A percentile compares a stretch with the other conserved stretches of the same genome.
Evolutionary conservation across 306 rosid genomes (phyloP).

Genomic region (Rubus idaeus): DNA sequence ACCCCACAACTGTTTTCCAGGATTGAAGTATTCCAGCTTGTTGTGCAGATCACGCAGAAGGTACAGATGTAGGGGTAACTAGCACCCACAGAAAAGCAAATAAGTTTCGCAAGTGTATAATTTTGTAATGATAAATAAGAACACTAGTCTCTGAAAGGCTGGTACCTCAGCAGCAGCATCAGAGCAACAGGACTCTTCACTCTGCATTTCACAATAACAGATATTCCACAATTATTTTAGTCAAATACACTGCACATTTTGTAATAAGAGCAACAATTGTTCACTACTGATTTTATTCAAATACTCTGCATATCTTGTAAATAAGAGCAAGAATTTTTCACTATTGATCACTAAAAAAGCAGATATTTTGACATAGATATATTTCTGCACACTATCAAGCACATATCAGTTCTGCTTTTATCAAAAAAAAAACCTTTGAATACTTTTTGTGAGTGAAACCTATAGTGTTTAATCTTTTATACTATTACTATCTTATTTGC

Average conservation of each 20-base stretch:
- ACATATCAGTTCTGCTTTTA: not conserved
- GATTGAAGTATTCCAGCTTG: slow-evolving; percentile 39
- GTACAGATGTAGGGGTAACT: slow-evolving; percentile 37
- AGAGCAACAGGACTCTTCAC: slow-evolving; percentile 31
- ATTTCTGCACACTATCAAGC: not conserved
- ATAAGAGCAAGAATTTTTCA: not conserved
- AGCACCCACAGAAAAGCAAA: slow-evolving; percentile 18
- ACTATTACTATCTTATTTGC: not conserved
- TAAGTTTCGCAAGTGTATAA: not conserved
- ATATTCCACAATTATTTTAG: not conserved
- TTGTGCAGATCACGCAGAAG: slow-evolving; percentile 40
- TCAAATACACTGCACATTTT: not conserved
- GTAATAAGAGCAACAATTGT: not conserved
- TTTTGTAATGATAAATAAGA: not conserved
- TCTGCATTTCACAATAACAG: slow-evolving; percentile 25
- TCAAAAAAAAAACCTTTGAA: not conserved
- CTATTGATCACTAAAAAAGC: not conserved
- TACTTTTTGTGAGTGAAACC: not conserved
- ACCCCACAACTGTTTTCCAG: slow-evolving; percentile 28
- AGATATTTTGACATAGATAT: not conserved
- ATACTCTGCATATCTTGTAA: not conserved
- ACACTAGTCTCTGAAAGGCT: not conserved
- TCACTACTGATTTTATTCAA: slow-evolving; percentile 7
- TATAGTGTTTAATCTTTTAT: not conserved
- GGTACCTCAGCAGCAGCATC: slow-evolving; percentile 44